Evolutionary conservation across 202 grass and related monocot species (phyloP), one percentile per base, ranked within the genome.

Genomic region (Schoenoplectus triqueter): DNA sequence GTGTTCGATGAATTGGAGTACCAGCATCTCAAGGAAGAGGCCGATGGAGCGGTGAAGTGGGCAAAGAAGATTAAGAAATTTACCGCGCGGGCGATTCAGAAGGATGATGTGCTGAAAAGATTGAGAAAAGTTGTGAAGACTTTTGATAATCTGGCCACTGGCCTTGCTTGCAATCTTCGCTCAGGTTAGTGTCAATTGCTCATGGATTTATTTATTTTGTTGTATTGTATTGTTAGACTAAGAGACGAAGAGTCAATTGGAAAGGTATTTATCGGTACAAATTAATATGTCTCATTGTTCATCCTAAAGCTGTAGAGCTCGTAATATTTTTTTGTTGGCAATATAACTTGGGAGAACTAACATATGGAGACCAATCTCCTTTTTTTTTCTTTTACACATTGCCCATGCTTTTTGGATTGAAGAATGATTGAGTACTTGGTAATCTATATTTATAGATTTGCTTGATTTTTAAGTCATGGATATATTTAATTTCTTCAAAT

Each of bases 1-100:
- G 70, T 73, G 47, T 46, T 73, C 1, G 70, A 73, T 73, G 70
- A 51, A 50, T 21, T 73, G 17, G 70, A 73, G 17, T 73, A 73
- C 47, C 47, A 4, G 8, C 4, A 7, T 69, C 66, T 69, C 4
- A 69, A 69, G 41, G 66, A 69, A 2, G 13, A 69, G 66, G 66
- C 41, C 6, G 65, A 49, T 13, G 70, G 21, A 21, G 47, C 9
- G 46, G 46, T 47, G 17, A 73, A 51, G 8, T 4, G 0, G 17
- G 0, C 0, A 17, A 73, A 73, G 46, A 73, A 1, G 47, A 73
- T 73, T 11, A 8, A 1, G 13, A 69, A 69, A 11, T 2, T 69
- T 44, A 22, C 3, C 0, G 64, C 41, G 64, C 64, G 22, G 20
- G 64, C 64, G 1, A 22, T 10, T 67, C 64, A 67, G 64, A 21